phyloP scores from a whole-genome alignment of 1,139 yeast species.

The Waltiozyma sp. region DNA sequence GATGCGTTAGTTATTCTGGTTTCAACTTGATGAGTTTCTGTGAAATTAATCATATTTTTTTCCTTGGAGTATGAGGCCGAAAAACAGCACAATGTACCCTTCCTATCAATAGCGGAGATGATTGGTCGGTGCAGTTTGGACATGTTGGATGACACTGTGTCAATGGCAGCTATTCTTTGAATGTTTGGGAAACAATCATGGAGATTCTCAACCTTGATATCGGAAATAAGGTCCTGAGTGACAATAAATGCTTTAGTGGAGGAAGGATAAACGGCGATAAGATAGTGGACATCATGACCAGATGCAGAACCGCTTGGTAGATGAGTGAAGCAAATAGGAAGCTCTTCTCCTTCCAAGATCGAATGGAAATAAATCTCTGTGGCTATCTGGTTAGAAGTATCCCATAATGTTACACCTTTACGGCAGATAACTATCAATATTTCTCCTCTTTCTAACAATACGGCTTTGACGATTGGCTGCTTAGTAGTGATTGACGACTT shows the following conservation, averaged over 20 bases:
- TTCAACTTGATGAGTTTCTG: conserved; percentile 32
- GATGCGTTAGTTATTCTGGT: conserved; percentile 47
- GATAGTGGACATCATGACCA: conserved; percentile 26
- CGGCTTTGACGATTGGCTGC: conserved; percentile 35
- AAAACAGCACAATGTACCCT: conserved; percentile 48
- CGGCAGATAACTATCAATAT: conserved; percentile 34
- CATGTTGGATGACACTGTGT: conserved; percentile 46
- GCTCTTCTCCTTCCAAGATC: not conserved
- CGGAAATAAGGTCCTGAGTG: conserved; percentile 19
- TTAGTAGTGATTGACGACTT: conserved; percentile 24
- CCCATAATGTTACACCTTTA: conserved; percentile 48
- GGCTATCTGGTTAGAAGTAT: conserved; percentile 29
- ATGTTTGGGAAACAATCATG: conserved; percentile 19
- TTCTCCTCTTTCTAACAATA: conserved; percentile 45
- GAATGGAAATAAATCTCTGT: conserved; percentile 4
- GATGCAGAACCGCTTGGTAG: not conserved
- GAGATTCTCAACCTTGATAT: conserved; percentile 18
- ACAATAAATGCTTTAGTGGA: conserved; percentile 20
- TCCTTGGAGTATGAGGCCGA: conserved; percentile 24
- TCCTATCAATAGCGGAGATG: conserved; percentile 43
- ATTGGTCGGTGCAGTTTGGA: conserved; percentile 26
- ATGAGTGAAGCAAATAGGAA: conserved; percentile 24
- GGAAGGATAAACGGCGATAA: conserved; percentile 30
- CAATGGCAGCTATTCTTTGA: conserved; percentile 46
- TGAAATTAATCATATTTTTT: conserved; percentile 35